These are phyloP conservation scores for Podaxis sp. DNA, from an alignment of 768 basidiomycete genomes.

Conservation along the genomic window DNA sequence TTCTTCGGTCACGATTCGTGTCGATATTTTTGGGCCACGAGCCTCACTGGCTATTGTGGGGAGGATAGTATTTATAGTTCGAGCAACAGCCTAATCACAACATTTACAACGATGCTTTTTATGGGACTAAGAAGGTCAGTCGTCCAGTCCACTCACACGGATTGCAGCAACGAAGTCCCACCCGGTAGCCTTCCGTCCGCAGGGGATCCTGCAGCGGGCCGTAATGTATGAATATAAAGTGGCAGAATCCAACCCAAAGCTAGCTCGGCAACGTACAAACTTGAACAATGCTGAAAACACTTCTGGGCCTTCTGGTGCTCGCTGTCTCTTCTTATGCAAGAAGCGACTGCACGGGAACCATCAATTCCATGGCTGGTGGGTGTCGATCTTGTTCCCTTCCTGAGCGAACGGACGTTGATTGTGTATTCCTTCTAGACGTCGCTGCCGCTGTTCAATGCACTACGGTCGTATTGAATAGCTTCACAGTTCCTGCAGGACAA, in stretches of 20 bases:
- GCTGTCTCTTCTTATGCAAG: conserved; percentile 1
- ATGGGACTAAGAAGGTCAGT: neutral
- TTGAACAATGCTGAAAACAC: conserved; percentile 3
- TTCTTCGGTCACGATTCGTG: neutral
- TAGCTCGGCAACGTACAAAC: neutral
- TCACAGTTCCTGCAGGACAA: conserved; percentile 57
- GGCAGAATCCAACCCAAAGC: neutral
- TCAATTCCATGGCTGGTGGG: conserved; percentile 23
- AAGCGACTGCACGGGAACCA: conserved; percentile 19
- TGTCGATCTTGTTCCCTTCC: neutral
- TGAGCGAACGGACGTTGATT: neutral
- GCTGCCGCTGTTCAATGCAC: conserved; percentile 51
- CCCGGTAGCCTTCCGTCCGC: conserved; percentile 2
- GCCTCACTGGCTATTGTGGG: neutral
- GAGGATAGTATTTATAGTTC: neutral
- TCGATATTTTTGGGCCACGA: neutral
- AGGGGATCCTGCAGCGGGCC: conserved; percentile 4
- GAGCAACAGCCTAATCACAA: neutral
- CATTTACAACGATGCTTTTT: neutral
- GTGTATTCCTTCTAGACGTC: conserved; percentile 35
- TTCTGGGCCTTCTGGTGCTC: conserved; percentile 5
- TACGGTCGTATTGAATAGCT: conserved; percentile 54
- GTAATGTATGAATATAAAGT: neutral
- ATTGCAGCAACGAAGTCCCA: neutral
- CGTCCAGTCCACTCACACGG: neutral